These are phyloP conservation scores for Lachnellula hyalina DNA, from an alignment of 2,329 filamentous ascomycete genomes.

Conservation along the genomic window DNA sequence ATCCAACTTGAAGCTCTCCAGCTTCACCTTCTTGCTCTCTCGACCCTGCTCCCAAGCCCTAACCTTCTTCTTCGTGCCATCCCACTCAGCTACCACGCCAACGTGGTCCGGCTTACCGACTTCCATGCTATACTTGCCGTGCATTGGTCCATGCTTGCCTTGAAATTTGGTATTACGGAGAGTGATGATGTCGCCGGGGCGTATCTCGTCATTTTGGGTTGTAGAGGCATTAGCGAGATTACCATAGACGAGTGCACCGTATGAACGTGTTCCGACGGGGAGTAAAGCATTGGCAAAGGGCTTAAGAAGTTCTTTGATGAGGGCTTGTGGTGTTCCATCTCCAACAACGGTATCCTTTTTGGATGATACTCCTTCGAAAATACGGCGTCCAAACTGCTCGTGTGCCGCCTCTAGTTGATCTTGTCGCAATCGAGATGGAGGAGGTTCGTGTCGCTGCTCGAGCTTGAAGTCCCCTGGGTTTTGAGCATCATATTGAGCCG, in stretches of 20 bases:
- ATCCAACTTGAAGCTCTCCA: slow-evolving; percentile 90
- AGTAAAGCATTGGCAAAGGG: slow-evolving; percentile 68
- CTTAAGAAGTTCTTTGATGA: slow-evolving; percentile 74
- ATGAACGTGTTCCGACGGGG: slow-evolving; percentile 83
- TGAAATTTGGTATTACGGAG: slow-evolving; percentile 93
- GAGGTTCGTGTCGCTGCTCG: slow-evolving; percentile 81
- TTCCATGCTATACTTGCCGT: slow-evolving; percentile 85
- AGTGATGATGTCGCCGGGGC: slow-evolving; percentile 85
- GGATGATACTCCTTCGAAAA: slow-evolving; percentile 62
- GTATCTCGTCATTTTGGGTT: slow-evolving; percentile 86
- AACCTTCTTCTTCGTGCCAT: slow-evolving; percentile 97
- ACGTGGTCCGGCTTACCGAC: slow-evolving; percentile 86
- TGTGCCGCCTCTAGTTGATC: slow-evolving; percentile 90
- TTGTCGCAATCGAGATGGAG: slow-evolving; percentile 76
- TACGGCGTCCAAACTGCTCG: slow-evolving; percentile 71
- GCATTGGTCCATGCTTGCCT: slow-evolving; percentile 91
- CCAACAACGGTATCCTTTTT: slow-evolving; percentile 78
- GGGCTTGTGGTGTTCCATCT: slow-evolving; percentile 72
- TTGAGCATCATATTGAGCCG: slow-evolving; percentile 69
- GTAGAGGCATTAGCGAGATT: slow-evolving; percentile 94
- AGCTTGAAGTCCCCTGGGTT: slow-evolving; percentile 68
- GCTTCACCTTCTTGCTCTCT: slow-evolving; percentile 87
- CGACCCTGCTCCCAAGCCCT: slow-evolving; percentile 91
- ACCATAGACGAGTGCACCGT: slow-evolving; percentile 86
- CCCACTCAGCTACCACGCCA: slow-evolving; percentile 90